Base-by-base conservation (phyloP, 352 stramenopile genomes). In the Phytophthora litchii region DNA sequence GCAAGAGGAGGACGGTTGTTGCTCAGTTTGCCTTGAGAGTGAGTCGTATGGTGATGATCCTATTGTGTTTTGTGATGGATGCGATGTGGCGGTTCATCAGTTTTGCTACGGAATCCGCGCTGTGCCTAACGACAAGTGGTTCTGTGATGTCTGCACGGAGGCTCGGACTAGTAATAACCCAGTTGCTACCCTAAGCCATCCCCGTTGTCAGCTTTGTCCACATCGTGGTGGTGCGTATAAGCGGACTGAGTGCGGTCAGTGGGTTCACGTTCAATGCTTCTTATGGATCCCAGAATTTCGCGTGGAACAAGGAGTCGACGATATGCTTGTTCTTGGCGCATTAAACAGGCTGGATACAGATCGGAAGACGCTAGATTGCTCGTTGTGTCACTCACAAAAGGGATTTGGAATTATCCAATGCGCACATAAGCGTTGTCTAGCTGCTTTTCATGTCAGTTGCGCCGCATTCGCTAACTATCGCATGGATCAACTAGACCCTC, bases 11-110 rank as follows among this genome's bases (percentile, higher is more conserved):
- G 70, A 79, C 23, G 65, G 70, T 1, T 58, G 64, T 27, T 97
- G 91, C 57, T 72, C 83, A 0, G 63, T 97, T 48, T 97, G 91
- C 60, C 69, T 74, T 4, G 83, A 95, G 32, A 72, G 74, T 29
- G 85, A 96, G 47, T 90, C 81, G 3, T 91, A 81, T 47, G 88
- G 95, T n/a, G 83, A 93, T 35, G 91, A 97, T 52, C 79, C 78
- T 36, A 97, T 97, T 45, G 74, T 97, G 3, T 96, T 94, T 61
- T 97, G 91, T 45, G 91, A 96, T 43, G 86, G 86, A 4, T 97
- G 91, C 47, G 74, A 96, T 56, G 69, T 93, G 16, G 73, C 80
- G 3, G 86, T 96, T 3, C 91, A 97, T 67, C 89, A 97, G 62
- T 88, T 87, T 53, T 97, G 91, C 70, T 97, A 97, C 46, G 88